phyloP scores from a whole-genome alignment of 345 rosid genomes.

The Eucalyptus tenuipes region DNA sequence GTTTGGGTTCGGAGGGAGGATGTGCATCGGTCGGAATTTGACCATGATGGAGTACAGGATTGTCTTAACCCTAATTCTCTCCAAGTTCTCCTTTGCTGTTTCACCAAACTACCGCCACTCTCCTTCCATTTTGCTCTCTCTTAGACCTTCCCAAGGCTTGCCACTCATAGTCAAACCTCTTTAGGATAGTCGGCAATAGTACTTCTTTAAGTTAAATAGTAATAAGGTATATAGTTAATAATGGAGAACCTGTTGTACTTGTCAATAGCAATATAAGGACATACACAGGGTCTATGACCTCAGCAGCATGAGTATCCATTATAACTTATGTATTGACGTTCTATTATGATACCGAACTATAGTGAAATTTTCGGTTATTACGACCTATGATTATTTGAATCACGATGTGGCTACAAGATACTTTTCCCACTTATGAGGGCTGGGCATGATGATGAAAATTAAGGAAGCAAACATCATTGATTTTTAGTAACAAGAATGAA shows the following conservation, averaged over 20 bases:
- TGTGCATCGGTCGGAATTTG: conserved; percentile 3
- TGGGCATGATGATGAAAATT: background rate
- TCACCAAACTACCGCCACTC: background rate
- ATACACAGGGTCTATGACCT: background rate
- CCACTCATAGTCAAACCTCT: background rate
- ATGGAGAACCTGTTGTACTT: background rate
- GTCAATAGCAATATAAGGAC: background rate
- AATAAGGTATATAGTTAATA: background rate
- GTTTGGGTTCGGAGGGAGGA: conserved; percentile 5
- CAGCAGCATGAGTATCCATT: background rate
- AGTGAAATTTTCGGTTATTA: background rate
- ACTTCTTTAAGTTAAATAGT: background rate
- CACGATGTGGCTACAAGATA: background rate
- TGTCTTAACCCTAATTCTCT: background rate
- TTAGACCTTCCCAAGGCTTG: conserved; percentile 4
- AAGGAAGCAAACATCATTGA: background rate
- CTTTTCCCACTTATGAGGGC: background rate
- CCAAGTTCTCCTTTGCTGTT: conserved; percentile 1
- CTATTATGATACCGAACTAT: background rate
- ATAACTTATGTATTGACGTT: background rate
- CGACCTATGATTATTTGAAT: background rate
- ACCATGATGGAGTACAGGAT: conserved; percentile 1
- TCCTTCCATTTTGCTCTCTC: background rate
- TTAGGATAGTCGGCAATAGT: background rate
- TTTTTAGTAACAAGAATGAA: background rate